Evolutionary conservation across 2,329 filamentous ascomycete species (phyloP).

Genomic region (Aureobasidium melanogenum): DNA sequence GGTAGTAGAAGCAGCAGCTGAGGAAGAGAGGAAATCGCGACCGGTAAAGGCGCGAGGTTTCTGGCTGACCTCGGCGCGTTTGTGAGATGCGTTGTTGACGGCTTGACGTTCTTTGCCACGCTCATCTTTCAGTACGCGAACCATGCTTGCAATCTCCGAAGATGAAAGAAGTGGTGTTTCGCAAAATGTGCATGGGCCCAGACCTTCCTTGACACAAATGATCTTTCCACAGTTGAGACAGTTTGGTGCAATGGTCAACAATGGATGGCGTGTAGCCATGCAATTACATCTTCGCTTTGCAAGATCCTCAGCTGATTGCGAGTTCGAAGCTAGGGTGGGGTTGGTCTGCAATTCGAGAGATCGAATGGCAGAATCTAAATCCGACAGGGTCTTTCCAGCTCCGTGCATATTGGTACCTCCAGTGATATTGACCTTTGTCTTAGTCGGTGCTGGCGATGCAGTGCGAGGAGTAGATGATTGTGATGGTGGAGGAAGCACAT

Average conservation of each 20-base stretch:
- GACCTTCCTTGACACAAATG: constrained; percentile 85
- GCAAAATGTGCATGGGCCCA: constrained; percentile 92
- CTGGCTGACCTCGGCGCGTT: constrained; percentile 53
- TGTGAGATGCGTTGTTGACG: constrained; percentile 63
- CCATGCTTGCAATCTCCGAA: constrained; percentile 74
- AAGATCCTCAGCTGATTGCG: constrained; percentile 39
- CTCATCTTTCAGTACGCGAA: constrained; percentile 73
- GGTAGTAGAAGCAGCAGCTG: constrained; percentile 26
- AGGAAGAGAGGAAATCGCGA: constrained; percentile 27
- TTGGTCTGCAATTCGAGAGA: constrained; percentile 88
- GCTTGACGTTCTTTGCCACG: constrained; percentile 80
- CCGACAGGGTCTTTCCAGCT: constrained; percentile 61
- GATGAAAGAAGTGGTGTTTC: constrained; percentile 61
- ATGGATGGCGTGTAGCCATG: constrained; percentile 76
- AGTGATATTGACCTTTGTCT: constrained; percentile 61
- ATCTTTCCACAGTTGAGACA: constrained; percentile 91
- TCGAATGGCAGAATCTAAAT: constrained; percentile 70
- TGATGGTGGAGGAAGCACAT: constrained; percentile 37
- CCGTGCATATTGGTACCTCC: constrained; percentile 78
- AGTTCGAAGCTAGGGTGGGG: constrained; percentile 48
- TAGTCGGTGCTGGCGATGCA: constrained; percentile 41
- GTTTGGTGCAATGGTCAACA: constrained; percentile 86
- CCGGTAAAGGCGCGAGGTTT: constrained; percentile 29
- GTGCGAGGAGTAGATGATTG: constrained; percentile 38
- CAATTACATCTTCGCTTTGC: constrained; percentile 70